Evolutionary conservation across 2,329 filamentous ascomycete genomes (phyloP).

Genomic region (Balansia obtecta): DNA sequence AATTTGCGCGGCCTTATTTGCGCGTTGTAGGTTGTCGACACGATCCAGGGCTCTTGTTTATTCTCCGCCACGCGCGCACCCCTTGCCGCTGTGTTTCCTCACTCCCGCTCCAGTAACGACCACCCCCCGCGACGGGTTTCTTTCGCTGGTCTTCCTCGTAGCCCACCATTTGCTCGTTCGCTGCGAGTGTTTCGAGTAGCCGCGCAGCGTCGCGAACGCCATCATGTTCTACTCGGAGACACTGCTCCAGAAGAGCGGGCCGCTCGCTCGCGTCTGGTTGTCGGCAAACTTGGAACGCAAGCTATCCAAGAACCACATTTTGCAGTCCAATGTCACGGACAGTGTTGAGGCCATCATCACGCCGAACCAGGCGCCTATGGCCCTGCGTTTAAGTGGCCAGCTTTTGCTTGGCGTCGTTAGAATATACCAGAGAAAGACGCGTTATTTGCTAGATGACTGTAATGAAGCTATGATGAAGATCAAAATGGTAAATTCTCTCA

Average conservation of each 20-base stretch:
- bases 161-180: constrained; percentile 10
- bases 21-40: constrained; percentile 19
- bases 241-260: constrained; percentile 90
- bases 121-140: constrained; percentile 6
- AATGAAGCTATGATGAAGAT: constrained; percentile 97
- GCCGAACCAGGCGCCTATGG: constrained; percentile 86
- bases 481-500: constrained; percentile 62
- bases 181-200: constrained; percentile 9
- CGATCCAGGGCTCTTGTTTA: constrained; percentile 21
- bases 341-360: constrained; percentile 93
- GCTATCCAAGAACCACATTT: constrained; percentile 88
- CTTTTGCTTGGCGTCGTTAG: constrained; percentile 88
- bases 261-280: constrained; percentile 93
- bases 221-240: constrained; percentile 97
- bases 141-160: background rate
- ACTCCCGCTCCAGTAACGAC: constrained; percentile 10
- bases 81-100: constrained; percentile 19
- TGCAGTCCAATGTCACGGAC: constrained; percentile 88
- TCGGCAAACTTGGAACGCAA: constrained; percentile 98
- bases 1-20: constrained; percentile 16
- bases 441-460: constrained; percentile 92
- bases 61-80: constrained; percentile 17
- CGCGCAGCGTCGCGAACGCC: constrained; percentile 19
- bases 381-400: constrained; percentile 85
- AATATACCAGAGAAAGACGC: constrained; percentile 95